Percentiles rank a stretch among this genome's conserved stretches.
phyloP scores from a whole-genome alignment of 202 grass and related monocot species.

The Cymbopogon flexuosus region DNA sequence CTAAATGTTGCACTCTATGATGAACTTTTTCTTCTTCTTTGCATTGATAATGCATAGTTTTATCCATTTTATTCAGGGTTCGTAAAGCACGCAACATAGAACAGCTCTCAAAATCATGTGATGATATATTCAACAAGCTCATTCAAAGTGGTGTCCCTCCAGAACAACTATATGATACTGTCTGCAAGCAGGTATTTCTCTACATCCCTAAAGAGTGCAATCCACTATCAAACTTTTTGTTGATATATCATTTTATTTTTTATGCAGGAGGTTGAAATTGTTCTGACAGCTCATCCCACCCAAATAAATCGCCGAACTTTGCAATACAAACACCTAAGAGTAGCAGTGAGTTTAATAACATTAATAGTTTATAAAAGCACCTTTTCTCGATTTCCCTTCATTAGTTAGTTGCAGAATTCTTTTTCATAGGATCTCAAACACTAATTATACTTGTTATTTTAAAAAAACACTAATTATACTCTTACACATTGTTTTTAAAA shows the following conservation, averaged over 20 bases:
- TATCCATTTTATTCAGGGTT: conserved; percentile 37
- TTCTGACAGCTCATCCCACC: conserved; percentile 93
- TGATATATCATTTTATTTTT: background rate
- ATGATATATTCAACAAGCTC: conserved; percentile 78
- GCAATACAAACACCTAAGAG: conserved; percentile 87
- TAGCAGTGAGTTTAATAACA: conserved; percentile 62
- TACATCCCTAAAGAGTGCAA: background rate
- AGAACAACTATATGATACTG: conserved; percentile 65
- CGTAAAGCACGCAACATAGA: conserved; percentile 50
- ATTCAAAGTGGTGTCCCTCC: conserved; percentile 61
- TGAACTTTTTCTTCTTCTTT: background rate
- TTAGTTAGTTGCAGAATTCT: background rate
- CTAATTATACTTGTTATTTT: background rate
- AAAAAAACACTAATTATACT: background rate
- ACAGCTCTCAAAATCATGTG: conserved; percentile 70
- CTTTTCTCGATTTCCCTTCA: background rate
- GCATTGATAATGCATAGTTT: background rate
- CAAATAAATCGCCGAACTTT: conserved; percentile 86
- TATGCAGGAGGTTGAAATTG: conserved; percentile 81
- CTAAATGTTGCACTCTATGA: background rate
- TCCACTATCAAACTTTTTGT: too few species aligned
- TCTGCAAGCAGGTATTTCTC: conserved; percentile 72
- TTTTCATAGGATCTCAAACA: background rate
- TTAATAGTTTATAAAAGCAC: background rate
- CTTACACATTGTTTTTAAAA: background rate